phyloP scores from a whole-genome alignment of 148 eudicot genomes.

The Fallopia convolvulus region DNA sequence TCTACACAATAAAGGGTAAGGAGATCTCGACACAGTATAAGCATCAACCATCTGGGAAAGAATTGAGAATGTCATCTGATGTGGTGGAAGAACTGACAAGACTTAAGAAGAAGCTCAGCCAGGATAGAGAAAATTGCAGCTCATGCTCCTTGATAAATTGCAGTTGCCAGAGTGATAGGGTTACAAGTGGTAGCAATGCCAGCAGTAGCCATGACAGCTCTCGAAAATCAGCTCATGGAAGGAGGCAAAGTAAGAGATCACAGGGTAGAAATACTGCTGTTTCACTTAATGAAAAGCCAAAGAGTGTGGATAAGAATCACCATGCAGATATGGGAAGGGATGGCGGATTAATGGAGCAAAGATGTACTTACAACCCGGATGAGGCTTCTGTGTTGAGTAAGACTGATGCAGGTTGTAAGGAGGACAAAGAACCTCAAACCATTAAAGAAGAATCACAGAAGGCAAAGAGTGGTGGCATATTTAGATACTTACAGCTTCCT shows the following conservation, averaged over 20 bases:
- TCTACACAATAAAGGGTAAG: constrained; percentile 39
- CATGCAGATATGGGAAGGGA: background rate
- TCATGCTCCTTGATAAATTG: constrained; percentile 81
- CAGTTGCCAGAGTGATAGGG: constrained; percentile 94
- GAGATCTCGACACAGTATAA: constrained; percentile 29
- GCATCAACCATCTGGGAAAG: constrained; percentile 33
- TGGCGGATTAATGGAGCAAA: background rate
- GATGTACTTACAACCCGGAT: constrained; percentile 5
- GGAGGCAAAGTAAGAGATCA: constrained; percentile 47
- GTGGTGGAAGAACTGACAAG: constrained; percentile 80
- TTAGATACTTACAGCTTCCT: constrained; percentile 60
- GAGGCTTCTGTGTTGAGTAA: constrained; percentile 7
- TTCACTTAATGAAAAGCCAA: constrained; percentile 20
- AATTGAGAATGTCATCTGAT: constrained; percentile 77
- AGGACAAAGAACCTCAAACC: constrained; percentile 22
- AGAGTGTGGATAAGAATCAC: background rate
- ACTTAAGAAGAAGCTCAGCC: constrained; percentile 74
- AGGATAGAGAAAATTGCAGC: constrained; percentile 60
- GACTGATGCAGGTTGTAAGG: constrained; percentile 12
- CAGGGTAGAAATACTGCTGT: constrained; percentile 24
- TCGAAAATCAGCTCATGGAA: constrained; percentile 30
- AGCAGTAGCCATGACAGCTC: constrained; percentile 55
- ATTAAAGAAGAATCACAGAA: constrained; percentile 26
- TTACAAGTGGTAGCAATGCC: constrained; percentile 90
- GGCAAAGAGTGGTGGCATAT: constrained; percentile 73